These are phyloP conservation scores for Fusarium avenaceum DNA, from an alignment of 2,329 filamentous ascomycete genomes.

Conservation along the genomic window DNA sequence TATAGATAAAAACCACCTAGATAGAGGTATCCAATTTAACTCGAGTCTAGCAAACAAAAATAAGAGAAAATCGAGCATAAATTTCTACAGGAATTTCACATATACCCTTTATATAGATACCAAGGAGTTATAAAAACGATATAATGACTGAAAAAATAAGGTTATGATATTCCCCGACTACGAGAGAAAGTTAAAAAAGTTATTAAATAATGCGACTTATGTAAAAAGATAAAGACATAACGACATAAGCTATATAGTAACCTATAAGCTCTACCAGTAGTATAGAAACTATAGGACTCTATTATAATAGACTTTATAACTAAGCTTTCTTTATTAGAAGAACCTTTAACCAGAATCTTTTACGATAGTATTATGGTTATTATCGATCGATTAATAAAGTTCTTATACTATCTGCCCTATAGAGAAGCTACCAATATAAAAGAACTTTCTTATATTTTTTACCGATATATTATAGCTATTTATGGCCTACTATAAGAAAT, in stretches of 20 bases:
- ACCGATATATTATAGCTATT: not conserved
- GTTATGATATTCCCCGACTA: no score
- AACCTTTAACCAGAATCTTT: not conserved
- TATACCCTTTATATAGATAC: no score
- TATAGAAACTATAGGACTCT: slow-evolving; percentile 13
- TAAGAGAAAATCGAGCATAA: no score
- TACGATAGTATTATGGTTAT: not conserved
- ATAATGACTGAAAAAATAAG: no score
- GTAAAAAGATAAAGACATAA: not conserved
- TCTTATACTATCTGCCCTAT: not conserved
- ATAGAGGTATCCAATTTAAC: no score
- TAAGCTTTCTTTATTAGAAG: no score
- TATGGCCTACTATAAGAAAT: not conserved
- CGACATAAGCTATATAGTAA: slow-evolving; percentile 18
- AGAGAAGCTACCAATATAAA: not conserved
- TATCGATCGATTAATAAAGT: not conserved
- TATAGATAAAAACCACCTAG: no score
- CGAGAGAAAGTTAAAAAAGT: slow-evolving; percentile 20
- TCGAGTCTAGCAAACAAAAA: no score
- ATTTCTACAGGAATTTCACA: no score
- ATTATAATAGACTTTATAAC: no score
- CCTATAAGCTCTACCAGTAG: slow-evolving; percentile 22
- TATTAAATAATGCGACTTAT: slow-evolving; percentile 12
- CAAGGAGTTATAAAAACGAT: no score
- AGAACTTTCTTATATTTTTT: not conserved